Conservation (phyloP, 306 rosid species). For the Medicago ruthenica region DNA sequence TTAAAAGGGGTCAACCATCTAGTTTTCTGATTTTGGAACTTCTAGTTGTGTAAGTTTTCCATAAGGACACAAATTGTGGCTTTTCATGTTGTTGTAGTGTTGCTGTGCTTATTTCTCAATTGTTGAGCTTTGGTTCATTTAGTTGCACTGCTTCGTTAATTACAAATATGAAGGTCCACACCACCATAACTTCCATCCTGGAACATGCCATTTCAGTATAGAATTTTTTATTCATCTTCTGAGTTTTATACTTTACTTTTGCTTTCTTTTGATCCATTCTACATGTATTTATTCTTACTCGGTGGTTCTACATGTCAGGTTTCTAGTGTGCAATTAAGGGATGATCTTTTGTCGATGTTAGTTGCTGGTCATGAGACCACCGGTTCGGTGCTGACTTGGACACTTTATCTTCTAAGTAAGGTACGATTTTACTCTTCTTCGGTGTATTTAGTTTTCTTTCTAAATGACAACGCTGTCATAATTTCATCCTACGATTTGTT, state of each 20-base stretch:
- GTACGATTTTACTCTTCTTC: constrained; percentile 44
- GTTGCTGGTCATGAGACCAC: constrained; percentile 99
- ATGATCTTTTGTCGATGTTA: constrained; percentile 89
- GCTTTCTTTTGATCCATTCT: constrained; percentile 10
- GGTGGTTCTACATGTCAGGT: constrained; percentile 54
- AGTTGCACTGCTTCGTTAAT: background rate
- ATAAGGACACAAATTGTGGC: too few relatives aligned
- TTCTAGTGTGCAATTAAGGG: constrained; percentile 85
- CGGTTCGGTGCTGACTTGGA: constrained; percentile 96
- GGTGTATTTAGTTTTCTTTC: too few relatives aligned
- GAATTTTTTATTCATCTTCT: background rate
- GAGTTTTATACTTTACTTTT: constrained; percentile 3
- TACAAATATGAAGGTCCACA: too few relatives aligned
- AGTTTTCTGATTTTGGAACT: constrained; percentile 14
- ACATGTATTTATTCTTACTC: constrained; percentile 35
- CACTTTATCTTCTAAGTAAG: constrained; percentile 95
- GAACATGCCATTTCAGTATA: constrained; percentile 17
- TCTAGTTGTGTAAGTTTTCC: background rate
- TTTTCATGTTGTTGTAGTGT: background rate
- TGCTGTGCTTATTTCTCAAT: background rate
- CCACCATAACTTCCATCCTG: constrained; percentile 14
- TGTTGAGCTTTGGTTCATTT: constrained; percentile 26
- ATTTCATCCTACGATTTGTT: too few relatives aligned
- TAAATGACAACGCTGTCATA: too few relatives aligned
- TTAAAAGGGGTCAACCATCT: background rate